Conservation (phyloP, 768 basidiomycete genomes). For the Amanita inopinata region DNA sequence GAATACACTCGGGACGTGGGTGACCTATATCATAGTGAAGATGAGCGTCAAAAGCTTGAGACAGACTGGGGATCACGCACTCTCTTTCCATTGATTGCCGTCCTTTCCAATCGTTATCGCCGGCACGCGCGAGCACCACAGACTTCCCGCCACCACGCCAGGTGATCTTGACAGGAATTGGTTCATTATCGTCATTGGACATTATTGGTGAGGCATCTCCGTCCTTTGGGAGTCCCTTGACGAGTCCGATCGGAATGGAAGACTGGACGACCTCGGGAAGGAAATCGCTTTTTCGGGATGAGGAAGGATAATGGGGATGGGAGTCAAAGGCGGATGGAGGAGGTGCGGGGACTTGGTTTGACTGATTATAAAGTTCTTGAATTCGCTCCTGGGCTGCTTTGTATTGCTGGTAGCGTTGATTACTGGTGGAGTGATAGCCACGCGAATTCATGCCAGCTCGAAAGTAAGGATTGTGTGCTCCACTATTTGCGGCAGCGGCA, state of each 20-base stretch:
- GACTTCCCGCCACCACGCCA: slow-evolving; percentile 59
- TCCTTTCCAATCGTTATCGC: slow-evolving; percentile 71
- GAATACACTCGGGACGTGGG: slow-evolving; percentile 23
- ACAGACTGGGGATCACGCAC: slow-evolving; percentile 27
- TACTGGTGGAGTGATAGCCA: slow-evolving; percentile 14
- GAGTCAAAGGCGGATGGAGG: slow-evolving; percentile 13
- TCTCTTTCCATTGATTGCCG: slow-evolving; percentile 54
- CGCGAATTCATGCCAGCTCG: not conserved
- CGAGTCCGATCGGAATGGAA: slow-evolving; percentile 49
- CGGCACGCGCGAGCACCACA: slow-evolving; percentile 62
- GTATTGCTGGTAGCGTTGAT: slow-evolving; percentile 27
- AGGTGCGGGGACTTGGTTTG: slow-evolving; percentile 13
- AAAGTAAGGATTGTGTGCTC: slow-evolving; percentile 1
- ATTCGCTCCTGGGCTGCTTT: slow-evolving; percentile 26
- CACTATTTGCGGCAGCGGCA: slow-evolving; percentile 22
- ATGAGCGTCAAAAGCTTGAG: slow-evolving; percentile 10
- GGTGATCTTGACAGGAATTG: slow-evolving; percentile 40
- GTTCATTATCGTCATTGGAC: slow-evolving; percentile 18
- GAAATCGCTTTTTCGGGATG: slow-evolving; percentile 26
- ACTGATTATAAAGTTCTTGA: slow-evolving; percentile 35
- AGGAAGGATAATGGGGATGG: slow-evolving; percentile 12
- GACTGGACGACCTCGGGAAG: slow-evolving; percentile 52
- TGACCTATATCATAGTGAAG: slow-evolving; percentile 17
- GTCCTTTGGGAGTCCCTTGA: slow-evolving; percentile 17
- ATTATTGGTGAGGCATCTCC: slow-evolving; percentile 8